Evolutionary conservation across 176 grass and related monocot species (phyloP).

Genomic region (Musa acuminata): DNA sequence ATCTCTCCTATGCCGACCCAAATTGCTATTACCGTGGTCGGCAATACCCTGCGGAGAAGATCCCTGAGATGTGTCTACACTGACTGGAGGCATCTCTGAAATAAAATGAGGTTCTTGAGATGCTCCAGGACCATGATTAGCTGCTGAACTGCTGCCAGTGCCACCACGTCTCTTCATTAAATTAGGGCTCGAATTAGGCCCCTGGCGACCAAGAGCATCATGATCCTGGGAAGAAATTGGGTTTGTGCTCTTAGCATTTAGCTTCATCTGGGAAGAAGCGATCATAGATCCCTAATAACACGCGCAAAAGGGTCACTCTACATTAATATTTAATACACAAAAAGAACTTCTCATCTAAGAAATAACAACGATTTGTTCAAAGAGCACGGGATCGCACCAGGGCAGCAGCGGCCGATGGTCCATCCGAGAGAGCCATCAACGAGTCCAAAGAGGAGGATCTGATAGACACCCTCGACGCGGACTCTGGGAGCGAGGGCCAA

Average conservation of each 20-base stretch:
- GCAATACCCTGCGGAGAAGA: not conserved
- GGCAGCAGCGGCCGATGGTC: constrained; percentile 19
- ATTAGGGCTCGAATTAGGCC: not conserved
- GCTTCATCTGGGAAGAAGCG: constrained; percentile 9
- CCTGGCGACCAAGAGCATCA: not conserved
- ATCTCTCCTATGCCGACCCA: not conserved
- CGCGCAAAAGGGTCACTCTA: not conserved
- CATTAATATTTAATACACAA: not conserved
- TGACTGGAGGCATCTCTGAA: not conserved
- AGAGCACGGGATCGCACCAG: constrained; percentile 32
- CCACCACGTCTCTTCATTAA: not conserved
- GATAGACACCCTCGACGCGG: constrained; percentile 19
- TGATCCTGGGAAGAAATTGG: constrained; percentile 12
- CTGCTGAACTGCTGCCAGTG: not conserved
- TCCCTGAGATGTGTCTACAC: too few species aligned
- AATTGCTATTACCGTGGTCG: not conserved
- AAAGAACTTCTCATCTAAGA: not conserved
- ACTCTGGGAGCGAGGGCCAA: constrained; percentile 48
- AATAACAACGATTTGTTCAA: not conserved
- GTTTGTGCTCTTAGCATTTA: constrained; percentile 28
- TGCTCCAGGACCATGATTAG: not conserved
- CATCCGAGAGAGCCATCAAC: constrained; percentile 47
- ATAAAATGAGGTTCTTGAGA: not conserved
- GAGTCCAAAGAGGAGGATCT: constrained; percentile 50
- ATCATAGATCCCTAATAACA: constrained; percentile 33